Conservation (phyloP, 164 flowering plant species). For the Buxus sempervirens region DNA sequence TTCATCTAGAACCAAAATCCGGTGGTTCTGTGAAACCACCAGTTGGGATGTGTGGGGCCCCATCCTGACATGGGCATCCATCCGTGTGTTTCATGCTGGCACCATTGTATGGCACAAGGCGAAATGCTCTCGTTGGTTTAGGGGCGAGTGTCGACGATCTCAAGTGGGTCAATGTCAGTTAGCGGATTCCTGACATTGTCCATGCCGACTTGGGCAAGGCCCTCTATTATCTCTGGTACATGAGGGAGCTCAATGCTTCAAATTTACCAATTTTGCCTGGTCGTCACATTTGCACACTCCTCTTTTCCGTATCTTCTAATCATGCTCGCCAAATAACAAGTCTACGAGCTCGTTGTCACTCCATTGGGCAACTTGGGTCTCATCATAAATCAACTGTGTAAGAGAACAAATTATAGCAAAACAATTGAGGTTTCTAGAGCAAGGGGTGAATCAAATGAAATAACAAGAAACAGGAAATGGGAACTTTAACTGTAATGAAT, state of each 20-base stretch:
- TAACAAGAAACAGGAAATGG: too few species aligned
- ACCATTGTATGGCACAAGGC: too few species aligned
- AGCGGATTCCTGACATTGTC: conserved; percentile 94
- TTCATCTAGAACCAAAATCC: too few species aligned
- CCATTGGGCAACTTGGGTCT: conserved; percentile 97
- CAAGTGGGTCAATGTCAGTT: conserved; percentile 83
- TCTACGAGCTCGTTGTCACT: conserved; percentile 80
- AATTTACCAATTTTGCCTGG: conserved; percentile 96
- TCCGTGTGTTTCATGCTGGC: too few species aligned
- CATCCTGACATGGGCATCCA: too few species aligned
- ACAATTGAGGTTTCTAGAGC: too few species aligned
- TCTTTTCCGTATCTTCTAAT: conserved; percentile 74
- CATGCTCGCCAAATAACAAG: conserved; percentile 76
- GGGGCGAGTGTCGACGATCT: conserved; percentile 86
- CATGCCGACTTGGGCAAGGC: conserved; percentile 83
- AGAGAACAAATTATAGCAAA: background rate
- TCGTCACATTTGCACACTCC: conserved; percentile 91
- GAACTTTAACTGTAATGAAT: too few species aligned
- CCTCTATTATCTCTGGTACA: conserved; percentile 81
- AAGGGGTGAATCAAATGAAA: background rate
- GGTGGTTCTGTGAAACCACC: too few species aligned
- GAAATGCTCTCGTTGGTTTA: too few species aligned
- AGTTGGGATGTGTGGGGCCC: too few species aligned
- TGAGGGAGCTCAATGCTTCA: conserved; percentile 81
- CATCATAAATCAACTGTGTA: conserved; percentile 95